phyloP scores from a whole-genome alignment of 805 yeast genomes.

The Yarrowia sp. region DNA sequence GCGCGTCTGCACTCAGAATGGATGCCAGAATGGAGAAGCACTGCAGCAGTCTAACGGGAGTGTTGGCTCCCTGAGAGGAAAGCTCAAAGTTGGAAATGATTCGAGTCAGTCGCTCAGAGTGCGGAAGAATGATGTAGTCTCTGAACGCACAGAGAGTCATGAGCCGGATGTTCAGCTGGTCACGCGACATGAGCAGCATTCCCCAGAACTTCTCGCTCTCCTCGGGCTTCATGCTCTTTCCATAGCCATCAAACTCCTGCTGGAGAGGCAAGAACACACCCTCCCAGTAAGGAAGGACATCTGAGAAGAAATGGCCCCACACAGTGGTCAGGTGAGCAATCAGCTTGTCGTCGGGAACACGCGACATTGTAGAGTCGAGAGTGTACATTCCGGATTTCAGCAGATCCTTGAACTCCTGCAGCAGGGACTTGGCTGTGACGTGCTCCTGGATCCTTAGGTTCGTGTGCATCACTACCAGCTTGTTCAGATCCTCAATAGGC shows the following conservation, averaged over 20 bases:
- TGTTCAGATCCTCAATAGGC: constrained; percentile 59
- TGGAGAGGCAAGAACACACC: constrained; percentile 63
- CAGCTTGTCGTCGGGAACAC: constrained; percentile 36
- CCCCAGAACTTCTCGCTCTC: constrained; percentile 43
- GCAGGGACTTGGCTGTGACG: constrained; percentile 41
- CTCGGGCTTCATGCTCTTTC: constrained; percentile 42
- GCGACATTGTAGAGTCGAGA: constrained; percentile 31
- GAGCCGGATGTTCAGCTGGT: constrained; percentile 35
- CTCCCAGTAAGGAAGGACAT: constrained; percentile 55
- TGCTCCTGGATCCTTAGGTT: constrained; percentile 43
- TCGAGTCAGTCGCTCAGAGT: constrained; percentile 33
- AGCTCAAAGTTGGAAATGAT: constrained; percentile 30
- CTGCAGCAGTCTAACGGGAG: constrained; percentile 48
- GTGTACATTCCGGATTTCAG: constrained; percentile 44
- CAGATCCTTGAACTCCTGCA: constrained; percentile 48
- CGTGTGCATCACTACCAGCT: constrained; percentile 45
- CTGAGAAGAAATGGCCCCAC: constrained; percentile 59
- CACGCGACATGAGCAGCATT: constrained; percentile 32
- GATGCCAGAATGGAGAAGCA: constrained; percentile 60
- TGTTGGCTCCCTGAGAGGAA: constrained; percentile 30
- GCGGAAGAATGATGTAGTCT: constrained; percentile 40
- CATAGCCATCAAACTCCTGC: constrained; percentile 47
- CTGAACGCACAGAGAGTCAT: constrained; percentile 40
- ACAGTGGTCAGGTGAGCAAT: constrained; percentile 41
- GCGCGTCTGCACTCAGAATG: constrained; percentile 52